phyloP scores from a whole-genome alignment of 2,329 filamentous ascomycete species.

The Colletotrichum acutatum region DNA sequence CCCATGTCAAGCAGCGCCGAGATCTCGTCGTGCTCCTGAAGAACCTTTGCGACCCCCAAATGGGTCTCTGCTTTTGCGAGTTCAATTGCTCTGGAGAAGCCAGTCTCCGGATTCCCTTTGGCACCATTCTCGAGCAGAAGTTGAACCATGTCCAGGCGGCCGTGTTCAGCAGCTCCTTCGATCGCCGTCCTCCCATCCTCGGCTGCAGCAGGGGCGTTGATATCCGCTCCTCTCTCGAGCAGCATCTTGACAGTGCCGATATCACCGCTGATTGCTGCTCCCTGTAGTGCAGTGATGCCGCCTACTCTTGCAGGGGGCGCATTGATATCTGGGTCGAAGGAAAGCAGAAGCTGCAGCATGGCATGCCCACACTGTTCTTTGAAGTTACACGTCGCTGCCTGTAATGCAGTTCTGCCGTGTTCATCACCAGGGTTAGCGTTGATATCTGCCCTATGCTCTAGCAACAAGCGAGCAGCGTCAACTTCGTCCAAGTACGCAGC shows the following conservation, averaged over 20 bases:
- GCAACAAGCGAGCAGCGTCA: neutral
- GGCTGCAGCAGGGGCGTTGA: neutral
- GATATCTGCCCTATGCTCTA: neutral
- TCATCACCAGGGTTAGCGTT: neutral
- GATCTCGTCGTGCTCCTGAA: neutral
- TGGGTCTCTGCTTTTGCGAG: neutral
- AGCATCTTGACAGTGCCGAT: neutral
- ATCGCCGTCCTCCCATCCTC: neutral
- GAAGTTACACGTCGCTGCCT: neutral
- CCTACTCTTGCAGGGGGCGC: neutral
- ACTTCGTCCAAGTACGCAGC: neutral
- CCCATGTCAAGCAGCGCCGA: neutral
- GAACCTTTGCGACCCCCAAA: neutral
- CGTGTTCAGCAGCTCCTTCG: constrained; percentile 1
- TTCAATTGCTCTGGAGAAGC: neutral
- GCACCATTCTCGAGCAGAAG: neutral
- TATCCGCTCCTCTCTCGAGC: neutral
- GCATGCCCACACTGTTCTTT: no score
- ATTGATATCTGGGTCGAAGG: neutral
- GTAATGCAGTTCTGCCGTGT: neutral
- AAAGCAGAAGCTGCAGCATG: neutral
- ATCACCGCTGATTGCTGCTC: neutral
- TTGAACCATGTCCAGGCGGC: neutral
- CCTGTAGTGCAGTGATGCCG: neutral
- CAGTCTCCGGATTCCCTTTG: neutral